Evolutionary conservation across 2,329 filamentous ascomycete species (phyloP).

Genomic region (Scortechinia acanthostroma): DNA sequence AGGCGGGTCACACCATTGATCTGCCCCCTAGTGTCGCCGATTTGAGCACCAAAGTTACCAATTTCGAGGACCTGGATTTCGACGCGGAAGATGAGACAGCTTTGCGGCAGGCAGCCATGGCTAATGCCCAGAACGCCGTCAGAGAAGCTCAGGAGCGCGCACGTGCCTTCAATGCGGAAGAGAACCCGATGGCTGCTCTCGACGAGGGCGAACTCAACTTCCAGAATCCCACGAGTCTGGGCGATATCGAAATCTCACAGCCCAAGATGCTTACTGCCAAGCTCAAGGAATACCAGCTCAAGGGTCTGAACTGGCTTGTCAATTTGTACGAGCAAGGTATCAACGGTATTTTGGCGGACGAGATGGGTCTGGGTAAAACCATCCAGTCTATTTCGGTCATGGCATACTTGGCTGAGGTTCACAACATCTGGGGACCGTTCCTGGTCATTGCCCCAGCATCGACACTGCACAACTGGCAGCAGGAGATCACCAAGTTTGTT

Average conservation of each 20-base stretch:
- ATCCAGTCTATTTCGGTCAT: slow-evolving; percentile 99
- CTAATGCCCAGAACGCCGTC: slow-evolving; percentile 92
- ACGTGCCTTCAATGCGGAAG: slow-evolving; percentile 75
- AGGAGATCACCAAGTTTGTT: slow-evolving; percentile 92
- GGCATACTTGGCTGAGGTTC: slow-evolving; percentile 93
- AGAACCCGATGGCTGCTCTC: slow-evolving; percentile 61
- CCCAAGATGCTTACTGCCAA: slow-evolving; percentile 88
- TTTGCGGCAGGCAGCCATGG: slow-evolving; percentile 77
- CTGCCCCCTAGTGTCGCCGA: slow-evolving; percentile 27
- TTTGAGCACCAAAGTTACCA: slow-evolving; percentile 68
- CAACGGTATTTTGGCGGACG: slow-evolving; percentile 96
- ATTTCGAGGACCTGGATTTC: slow-evolving; percentile 91
- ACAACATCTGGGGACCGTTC: slow-evolving; percentile 98
- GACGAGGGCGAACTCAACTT: slow-evolving; percentile 99
- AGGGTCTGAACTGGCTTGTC: slow-evolving; percentile 98
- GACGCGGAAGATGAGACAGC: slow-evolving; percentile 86
- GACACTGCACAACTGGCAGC: slow-evolving; percentile 98
- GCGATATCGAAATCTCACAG: slow-evolving; percentile 88
- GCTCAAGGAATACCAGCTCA: slow-evolving; percentile 97
- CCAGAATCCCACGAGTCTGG: slow-evolving; percentile 92
- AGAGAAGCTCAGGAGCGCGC: slow-evolving; percentile 90
- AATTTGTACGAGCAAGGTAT: slow-evolving; percentile 99
- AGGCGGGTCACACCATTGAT: slow-evolving; percentile 38
- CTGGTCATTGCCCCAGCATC: slow-evolving; percentile 92
- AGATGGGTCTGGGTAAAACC: slow-evolving; percentile 99